Base-by-base conservation (phyloP, 2,329 filamentous ascomycete genomes). In the Penicillium verrucosum region DNA sequence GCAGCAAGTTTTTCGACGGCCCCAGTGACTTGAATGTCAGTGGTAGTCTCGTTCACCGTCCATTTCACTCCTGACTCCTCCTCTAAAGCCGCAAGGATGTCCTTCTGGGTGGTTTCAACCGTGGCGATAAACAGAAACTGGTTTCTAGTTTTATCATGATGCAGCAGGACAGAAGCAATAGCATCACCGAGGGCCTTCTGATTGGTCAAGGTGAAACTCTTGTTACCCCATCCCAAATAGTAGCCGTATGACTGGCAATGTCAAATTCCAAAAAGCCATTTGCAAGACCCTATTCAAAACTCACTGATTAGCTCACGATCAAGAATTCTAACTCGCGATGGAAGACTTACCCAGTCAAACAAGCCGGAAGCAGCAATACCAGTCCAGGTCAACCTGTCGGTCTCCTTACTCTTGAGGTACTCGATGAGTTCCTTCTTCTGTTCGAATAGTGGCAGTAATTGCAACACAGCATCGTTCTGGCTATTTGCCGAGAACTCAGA, bases 141-240 rank as follows among this genome's bases (percentile, higher is more conserved):
- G 68, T 88, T 88, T 36, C 76, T 79, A 0, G 83, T 86, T 56
- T 78, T 71, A 2, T 78, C 75, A 0, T 80, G 76, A 38, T 70
- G 77, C 64, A 73, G 74, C 16, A 88, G 69, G 25, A 84, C 73
- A 6, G 78, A 75, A 8, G 78, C 78, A 0, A 86, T 77, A 0
- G 82, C 80, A 44, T 77, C 72, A 5, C 78, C 83, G 42, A 87
- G 77, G 18, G 80, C 76, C 5, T 70, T 61, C 0, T 85, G 73
- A 29, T 81, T 85, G 36, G 78, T 83, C 0, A 78, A 65, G 4
- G 80, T 81, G 61, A 81, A 82, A 14, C 70, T 78, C 23, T 78
- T 76, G 37, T 82, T 74, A 4, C 85, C 85, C 78, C 79, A 67
- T 88, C 85, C 61, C 81, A 79, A 36, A 88, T 77, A 0, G 74